Evolutionary conservation across 305 asterid genomes (phyloP), one percentile per base, ranked within the genome.

Genomic region (Nicotiana rustica): DNA sequence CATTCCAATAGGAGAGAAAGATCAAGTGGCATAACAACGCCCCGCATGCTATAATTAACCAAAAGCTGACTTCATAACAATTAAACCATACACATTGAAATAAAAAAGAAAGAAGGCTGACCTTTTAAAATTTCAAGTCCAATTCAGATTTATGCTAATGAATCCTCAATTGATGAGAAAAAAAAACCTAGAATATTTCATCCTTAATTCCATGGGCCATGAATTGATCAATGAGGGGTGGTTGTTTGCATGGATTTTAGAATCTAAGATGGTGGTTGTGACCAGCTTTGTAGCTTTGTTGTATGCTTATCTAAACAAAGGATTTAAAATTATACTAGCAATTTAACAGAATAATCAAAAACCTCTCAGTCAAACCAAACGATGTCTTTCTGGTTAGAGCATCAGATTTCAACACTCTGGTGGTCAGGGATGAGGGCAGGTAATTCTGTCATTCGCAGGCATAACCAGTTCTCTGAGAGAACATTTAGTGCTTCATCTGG

Each of bases 401-500:
- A 44, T 12, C 60, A 47, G 62, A 19, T 33, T 18, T 70, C 6
- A 47, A 21, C 61, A 19, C 10, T 21, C 1, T 19, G 36, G 62
- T 3, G 38, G 78, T 71, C 2, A 18, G 9, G 49, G 38, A 47
- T 0, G 19, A 14, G 79, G 44, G 61, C 41, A 71, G 25, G 12
- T 13, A 3, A 44, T 12, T 12, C 1, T 5, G 57, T 1, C 36
- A 41, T 70, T 69, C 59, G 1, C 41, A 47, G 25, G 64, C 64
- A 73, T 25, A 3, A 49, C 64, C 38, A 41, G 35, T 19, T 71
- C 38, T 44, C 13, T 35, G 33, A 71, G 12, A 44, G 19, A 4
- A 69, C 79, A 47, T 21, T 6, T 3, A 7, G 29, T 14, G 44
- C 9, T 73, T 93, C 89, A 92, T 82, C 85, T 86, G 57, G 82